Evolutionary conservation across 176 grass and related monocot genomes (phyloP), one percentile per base, ranked within the genome.

Genomic region (Saccharum spontaneum): DNA sequence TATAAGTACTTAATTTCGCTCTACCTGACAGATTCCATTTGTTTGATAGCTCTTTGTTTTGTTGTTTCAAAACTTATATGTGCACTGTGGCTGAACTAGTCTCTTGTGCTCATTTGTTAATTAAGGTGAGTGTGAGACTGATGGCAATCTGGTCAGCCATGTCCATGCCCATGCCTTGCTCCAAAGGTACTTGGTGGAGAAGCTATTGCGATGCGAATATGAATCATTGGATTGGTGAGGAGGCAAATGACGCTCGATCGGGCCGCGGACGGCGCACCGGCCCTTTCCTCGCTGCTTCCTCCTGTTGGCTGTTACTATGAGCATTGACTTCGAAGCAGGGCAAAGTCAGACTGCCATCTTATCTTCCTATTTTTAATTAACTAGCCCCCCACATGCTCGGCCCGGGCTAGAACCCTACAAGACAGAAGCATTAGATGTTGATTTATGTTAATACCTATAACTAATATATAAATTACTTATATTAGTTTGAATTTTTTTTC

Each of bases 151-250:
- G 14, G 22, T 52, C 82, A 76, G 20, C 36, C 59, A 67, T 66
- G 57, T 2, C 6, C 8, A 10, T 43, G 41, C 41, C 37, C 40
- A 37, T 22, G 24, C 23, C 44, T 67, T 34, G 69, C 20, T 30
- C 9, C 45, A 2, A 57, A 85, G 46, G 31, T 44, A 69, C 73
- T 69, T 85, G 83, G 73, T 57, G 73, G 46, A 41, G 63, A 85
- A 85, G 73, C 26, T 22, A 84, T 68, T 55, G 44, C n/a, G 8
- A 76, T 5, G 26, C 43, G 40, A 8, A 30, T 17, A 9, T 31
- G 71, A 13, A 54, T 36, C 46, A 9, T 54, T 75, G 46, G 73
- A 54, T 75, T 75, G 45, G 16, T 20, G 28, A 36, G 48, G 46
- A 75, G 30, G 73, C 17, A 54, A 52, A 75, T 54, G 28, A 75